These are phyloP conservation scores for Alliaria petiolata DNA, from an alignment of 345 rosid genomes.

Conservation along the genomic window DNA sequence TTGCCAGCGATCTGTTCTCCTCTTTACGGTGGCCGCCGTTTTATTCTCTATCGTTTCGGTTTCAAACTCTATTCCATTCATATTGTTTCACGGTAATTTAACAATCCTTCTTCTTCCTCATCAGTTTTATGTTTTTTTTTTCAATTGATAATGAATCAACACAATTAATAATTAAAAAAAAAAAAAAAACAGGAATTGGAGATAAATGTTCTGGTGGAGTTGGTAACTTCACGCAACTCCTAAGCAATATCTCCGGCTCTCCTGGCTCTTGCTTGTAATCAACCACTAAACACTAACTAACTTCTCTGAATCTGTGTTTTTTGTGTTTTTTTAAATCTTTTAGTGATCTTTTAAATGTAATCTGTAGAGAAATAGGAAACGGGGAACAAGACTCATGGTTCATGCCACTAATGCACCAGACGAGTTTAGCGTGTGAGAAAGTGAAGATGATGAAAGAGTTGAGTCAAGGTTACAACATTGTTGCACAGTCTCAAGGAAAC, in stretches of 20 bases:
- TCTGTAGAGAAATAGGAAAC: constrained; percentile 69
- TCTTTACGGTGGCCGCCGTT: constrained; percentile 26
- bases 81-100: constrained; percentile 65
- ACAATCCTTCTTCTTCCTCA: not conserved
- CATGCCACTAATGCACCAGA: constrained; percentile 59
- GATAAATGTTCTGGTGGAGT: constrained; percentile 72
- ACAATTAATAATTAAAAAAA: not conserved
- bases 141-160: not conserved
- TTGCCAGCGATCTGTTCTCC: not conserved
- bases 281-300: not conserved
- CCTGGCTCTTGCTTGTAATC: constrained; percentile 53
- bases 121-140: not conserved
- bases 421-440: constrained; percentile 26
- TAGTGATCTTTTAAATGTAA: not conserved
- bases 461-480: constrained; percentile 70
- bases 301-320: not conserved
- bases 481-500: constrained; percentile 92
- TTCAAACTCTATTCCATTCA: constrained; percentile 57
- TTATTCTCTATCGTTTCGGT: constrained; percentile 28
- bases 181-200: constrained; percentile 52
- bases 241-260: constrained; percentile 54
- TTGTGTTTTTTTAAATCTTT: not conserved
- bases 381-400: constrained; percentile 86
- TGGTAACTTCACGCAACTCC: constrained; percentile 53
- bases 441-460: constrained; percentile 72